These are phyloP conservation scores for Saturnispora quitensis DNA, from an alignment of 805 yeast species.

Conservation along the genomic window DNA sequence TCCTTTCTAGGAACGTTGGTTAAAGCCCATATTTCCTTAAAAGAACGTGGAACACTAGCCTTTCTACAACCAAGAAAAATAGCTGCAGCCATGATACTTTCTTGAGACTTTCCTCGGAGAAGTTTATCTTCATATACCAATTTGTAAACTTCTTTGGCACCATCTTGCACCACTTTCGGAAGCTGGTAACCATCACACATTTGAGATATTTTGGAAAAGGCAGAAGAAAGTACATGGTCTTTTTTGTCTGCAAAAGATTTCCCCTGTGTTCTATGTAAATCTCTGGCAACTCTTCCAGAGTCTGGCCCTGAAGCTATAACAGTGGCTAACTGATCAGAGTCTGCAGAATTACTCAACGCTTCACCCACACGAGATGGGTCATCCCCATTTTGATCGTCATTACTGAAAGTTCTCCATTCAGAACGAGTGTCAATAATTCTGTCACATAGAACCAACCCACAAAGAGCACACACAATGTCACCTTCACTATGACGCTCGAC, in stretches of 20 bases:
- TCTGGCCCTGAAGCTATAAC: constrained; percentile 84
- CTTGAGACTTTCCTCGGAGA: constrained; percentile 84
- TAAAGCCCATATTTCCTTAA: constrained; percentile 91
- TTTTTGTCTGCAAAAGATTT: constrained; percentile 76
- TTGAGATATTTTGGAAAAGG: constrained; percentile 84
- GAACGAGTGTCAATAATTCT: constrained; percentile 90
- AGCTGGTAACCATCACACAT: constrained; percentile 95
- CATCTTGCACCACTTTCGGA: constrained; percentile 93
- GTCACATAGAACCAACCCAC: constrained; percentile 90
- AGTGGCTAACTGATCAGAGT: constrained; percentile 85
- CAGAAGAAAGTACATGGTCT: constrained; percentile 80
- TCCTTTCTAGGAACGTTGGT: constrained; percentile 92
- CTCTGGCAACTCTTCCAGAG: constrained; percentile 80
- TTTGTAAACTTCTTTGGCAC: constrained; percentile 94
- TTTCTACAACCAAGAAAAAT: constrained; percentile 91
- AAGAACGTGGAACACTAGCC: constrained; percentile 88
- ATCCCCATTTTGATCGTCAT: constrained; percentile 96
- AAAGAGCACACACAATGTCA: constrained; percentile 95
- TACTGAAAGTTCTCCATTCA: constrained; percentile 97
- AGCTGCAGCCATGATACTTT: constrained; percentile 93
- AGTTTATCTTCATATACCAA: constrained; percentile 80
- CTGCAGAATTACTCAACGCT: constrained; percentile 86
- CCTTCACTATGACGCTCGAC: constrained; percentile 95
- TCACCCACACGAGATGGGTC: constrained; percentile 99
- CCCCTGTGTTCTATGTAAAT: constrained; percentile 82